A percentile compares a stretch with the other conserved stretches of the same genome.
Conservation (phyloP, 345 rosid genomes). For the Gynandropsis gynandra region DNA sequence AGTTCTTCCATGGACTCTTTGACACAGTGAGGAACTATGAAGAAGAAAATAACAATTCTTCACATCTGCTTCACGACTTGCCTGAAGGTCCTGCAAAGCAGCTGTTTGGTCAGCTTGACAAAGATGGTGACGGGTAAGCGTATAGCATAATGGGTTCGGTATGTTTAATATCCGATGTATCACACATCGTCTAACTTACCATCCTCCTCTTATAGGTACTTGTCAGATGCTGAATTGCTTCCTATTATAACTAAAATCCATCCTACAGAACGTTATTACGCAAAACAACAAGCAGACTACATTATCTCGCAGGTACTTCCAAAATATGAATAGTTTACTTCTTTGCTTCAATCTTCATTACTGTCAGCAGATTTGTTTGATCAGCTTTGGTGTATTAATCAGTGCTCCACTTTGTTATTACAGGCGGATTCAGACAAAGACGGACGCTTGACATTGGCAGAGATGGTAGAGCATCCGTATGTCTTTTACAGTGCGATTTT, state of each 20-base stretch:
- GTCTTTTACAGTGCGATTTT: conserved; percentile 92
- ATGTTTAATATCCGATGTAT: conserved; percentile 12
- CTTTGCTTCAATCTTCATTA: not conserved
- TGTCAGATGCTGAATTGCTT: conserved; percentile 67
- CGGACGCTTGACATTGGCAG: conserved; percentile 62
- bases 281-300: conserved; percentile 93
- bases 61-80: conserved; percentile 50
- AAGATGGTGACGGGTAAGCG: conserved; percentile 79
- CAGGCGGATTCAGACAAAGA: conserved; percentile 95
- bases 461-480: conserved; percentile 89
- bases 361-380: no score
- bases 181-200: conserved; percentile 12
- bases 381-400: not conserved
- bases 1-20: conserved; percentile 86
- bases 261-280: conserved; percentile 88
- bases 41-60: conserved; percentile 62
- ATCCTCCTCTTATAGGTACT: conserved; percentile 36
- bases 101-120: conserved; percentile 78
- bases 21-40: conserved; percentile 84
- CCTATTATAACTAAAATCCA: conserved; percentile 80
- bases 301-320: conserved; percentile 67
- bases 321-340: conserved; percentile 4
- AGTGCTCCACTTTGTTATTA: not conserved
- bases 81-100: conserved; percentile 70
- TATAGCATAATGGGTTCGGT: not conserved